Conservation (phyloP, 495 filamentous ascomycete genomes). For the Talaromyces trachyspermus region DNA sequence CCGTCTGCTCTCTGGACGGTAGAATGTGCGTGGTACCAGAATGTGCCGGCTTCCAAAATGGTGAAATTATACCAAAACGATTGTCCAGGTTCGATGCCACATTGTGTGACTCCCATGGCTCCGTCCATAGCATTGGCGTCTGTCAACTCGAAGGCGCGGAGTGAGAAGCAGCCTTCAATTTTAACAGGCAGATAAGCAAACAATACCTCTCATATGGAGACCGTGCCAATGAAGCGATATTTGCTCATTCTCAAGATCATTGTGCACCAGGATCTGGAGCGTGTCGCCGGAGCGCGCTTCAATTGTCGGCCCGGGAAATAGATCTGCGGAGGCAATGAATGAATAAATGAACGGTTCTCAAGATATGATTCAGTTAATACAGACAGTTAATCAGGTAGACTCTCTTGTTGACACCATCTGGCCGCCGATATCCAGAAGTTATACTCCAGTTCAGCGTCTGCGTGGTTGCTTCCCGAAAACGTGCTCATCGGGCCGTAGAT, state of each 20-base stretch:
- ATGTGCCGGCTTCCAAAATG: slow-evolving; percentile 64
- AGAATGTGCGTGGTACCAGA: slow-evolving; percentile 77
- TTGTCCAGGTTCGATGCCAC: slow-evolving; percentile 53
- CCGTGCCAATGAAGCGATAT: slow-evolving; percentile 78
- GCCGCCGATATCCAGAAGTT: slow-evolving; percentile 21
- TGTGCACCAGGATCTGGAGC: slow-evolving; percentile 61
- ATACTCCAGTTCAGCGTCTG: slow-evolving; percentile 29
- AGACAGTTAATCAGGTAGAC: slow-evolving; percentile 33
- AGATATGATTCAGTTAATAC: no score
- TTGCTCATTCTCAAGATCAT: slow-evolving; percentile 58
- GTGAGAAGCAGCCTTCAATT: not conserved
- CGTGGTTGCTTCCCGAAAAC: slow-evolving; percentile 21
- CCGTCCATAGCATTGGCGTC: slow-evolving; percentile 61
- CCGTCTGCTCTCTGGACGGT: slow-evolving; percentile 66
- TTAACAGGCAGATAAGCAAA: no score
- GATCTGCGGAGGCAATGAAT: slow-evolving; percentile 12
- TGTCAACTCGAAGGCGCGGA: no score
- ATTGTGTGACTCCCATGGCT: slow-evolving; percentile 59
- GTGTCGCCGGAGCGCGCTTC: slow-evolving; percentile 52
- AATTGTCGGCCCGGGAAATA: slow-evolving; percentile 33
- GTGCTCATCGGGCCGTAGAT: slow-evolving; percentile 35
- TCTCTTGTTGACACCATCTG: slow-evolving; percentile 35
- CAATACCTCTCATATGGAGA: slow-evolving; percentile 55
- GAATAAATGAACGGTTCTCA: not conserved
- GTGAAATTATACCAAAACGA: slow-evolving; percentile 71